Percentiles rank a stretch among this genome's conserved stretches.
Conservation (phyloP, 2,329 filamentous ascomycete species). For the Phaeosphaeriaceae sp. region DNA sequence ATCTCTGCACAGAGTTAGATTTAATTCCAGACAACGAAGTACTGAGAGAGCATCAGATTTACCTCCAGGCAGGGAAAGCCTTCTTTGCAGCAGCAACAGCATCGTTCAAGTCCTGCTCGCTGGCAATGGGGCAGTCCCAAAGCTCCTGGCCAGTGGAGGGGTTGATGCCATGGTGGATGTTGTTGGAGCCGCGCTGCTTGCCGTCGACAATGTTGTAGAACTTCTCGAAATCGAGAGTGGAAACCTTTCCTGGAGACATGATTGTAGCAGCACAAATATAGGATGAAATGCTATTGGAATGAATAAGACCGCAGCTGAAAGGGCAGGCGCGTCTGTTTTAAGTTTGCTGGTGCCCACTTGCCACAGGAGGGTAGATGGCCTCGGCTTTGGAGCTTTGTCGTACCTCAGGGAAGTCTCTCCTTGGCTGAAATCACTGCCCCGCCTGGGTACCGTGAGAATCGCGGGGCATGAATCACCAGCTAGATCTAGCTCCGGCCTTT, state of each 20-base stretch:
- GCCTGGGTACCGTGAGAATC: constrained; percentile 17
- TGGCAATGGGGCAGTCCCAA: constrained; percentile 60
- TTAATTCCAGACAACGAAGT: too few species aligned
- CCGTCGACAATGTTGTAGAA: constrained; percentile 64
- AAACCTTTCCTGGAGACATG: constrained; percentile 57
- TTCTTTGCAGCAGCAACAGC: constrained; percentile 58
- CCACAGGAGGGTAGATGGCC: constrained; percentile 6
- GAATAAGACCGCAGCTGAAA: not conserved
- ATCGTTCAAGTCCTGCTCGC: constrained; percentile 58
- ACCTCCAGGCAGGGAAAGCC: constrained; percentile 60
- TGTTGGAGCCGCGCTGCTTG: constrained; percentile 53
- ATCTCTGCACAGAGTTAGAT: too few species aligned
- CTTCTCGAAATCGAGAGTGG: constrained; percentile 50
- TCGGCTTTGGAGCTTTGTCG: constrained; percentile 9
- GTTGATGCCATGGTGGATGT: constrained; percentile 59
- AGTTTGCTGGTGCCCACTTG: not conserved
- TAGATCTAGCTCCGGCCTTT: not conserved
- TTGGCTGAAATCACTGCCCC: constrained; percentile 23
- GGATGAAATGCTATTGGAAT: not conserved
- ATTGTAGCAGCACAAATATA: constrained; percentile 15
- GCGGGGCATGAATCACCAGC: constrained; percentile 20
- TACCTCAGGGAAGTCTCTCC: not conserved
- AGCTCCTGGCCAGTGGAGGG: constrained; percentile 60
- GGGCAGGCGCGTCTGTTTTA: constrained; percentile 4
- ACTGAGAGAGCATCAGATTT: too few species aligned